Conservation (phyloP, 345 rosid species). For the Eucalyptus polyanthemos region DNA sequence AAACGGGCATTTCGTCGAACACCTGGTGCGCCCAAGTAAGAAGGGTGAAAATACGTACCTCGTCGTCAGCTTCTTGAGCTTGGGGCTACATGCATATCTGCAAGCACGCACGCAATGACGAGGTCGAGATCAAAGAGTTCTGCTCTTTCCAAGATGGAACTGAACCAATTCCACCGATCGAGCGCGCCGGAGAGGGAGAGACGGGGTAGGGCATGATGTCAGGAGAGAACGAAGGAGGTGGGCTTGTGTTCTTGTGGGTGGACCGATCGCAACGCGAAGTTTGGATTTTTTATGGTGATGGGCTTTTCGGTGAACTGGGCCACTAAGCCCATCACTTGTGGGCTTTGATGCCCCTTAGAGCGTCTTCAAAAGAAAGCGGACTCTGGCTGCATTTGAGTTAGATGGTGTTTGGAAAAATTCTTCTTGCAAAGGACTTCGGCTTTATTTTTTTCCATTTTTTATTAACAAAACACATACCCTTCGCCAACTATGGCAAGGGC, state of each 20-base stretch:
- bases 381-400: no score
- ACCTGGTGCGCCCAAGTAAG: not conserved
- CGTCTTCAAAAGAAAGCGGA: no score
- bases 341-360: no score
- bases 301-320: not conserved
- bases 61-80: not conserved
- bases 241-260: not conserved
- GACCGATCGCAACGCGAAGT: not conserved
- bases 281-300: not conserved
- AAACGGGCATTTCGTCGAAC: not conserved
- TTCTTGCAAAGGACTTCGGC: no score
- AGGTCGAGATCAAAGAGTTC: not conserved
- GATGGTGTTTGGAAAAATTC: no score
- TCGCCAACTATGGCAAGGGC: accelerated
- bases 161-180: not conserved
- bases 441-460: no score
- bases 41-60: not conserved
- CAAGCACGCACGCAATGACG: not conserved
- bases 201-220: not conserved
- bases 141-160: not conserved
- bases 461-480: no score
- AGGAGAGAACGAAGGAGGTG: not conserved
- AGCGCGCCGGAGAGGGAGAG: not conserved
- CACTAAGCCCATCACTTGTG: no score
- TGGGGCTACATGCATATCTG: not conserved